phyloP scores from a whole-genome alignment of 2,329 filamentous ascomycete species.

The Trichoderma sp. region DNA sequence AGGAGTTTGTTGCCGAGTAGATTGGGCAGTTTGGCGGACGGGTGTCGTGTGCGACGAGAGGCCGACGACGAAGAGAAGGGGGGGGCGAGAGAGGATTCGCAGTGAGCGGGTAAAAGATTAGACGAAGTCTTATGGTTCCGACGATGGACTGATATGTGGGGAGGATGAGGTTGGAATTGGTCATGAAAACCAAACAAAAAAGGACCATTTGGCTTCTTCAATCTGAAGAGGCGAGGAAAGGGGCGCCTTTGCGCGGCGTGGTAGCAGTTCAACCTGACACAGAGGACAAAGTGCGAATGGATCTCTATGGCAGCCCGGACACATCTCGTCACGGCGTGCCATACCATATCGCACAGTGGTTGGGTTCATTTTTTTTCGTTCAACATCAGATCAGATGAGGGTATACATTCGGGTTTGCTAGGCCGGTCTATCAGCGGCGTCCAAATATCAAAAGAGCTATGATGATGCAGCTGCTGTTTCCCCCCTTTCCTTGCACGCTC shows the following conservation, averaged over 20 bases:
- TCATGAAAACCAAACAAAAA: background rate
- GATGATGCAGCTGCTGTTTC: conserved; percentile 15
- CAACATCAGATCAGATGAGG: conserved; percentile 19
- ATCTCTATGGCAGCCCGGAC: conserved; percentile 20
- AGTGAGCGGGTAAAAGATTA: conserved; percentile 22
- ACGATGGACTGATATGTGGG: conserved; percentile 10
- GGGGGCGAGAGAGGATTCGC: background rate
- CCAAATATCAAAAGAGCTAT: conserved; percentile 25
- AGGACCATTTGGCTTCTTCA: background rate
- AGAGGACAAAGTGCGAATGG: conserved; percentile 6
- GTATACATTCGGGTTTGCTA: conserved; percentile 28
- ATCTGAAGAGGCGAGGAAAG: background rate
- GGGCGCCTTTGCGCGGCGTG: conserved; percentile 17
- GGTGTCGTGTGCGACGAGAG: no score
- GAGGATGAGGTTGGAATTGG: background rate
- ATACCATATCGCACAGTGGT: conserved; percentile 14
- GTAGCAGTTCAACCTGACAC: conserved; percentile 34
- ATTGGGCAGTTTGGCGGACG: background rate
- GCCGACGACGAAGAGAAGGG: background rate
- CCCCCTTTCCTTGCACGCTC: background rate
- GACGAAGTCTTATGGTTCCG: conserved; percentile 2
- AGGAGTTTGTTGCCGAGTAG: conserved; percentile 61
- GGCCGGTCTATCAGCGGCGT: conserved; percentile 35
- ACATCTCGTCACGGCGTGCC: conserved; percentile 28
- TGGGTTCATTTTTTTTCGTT: conserved; percentile 5